phyloP scores from a whole-genome alignment of 306 rosid genomes.

The Castanea mollissima region DNA sequence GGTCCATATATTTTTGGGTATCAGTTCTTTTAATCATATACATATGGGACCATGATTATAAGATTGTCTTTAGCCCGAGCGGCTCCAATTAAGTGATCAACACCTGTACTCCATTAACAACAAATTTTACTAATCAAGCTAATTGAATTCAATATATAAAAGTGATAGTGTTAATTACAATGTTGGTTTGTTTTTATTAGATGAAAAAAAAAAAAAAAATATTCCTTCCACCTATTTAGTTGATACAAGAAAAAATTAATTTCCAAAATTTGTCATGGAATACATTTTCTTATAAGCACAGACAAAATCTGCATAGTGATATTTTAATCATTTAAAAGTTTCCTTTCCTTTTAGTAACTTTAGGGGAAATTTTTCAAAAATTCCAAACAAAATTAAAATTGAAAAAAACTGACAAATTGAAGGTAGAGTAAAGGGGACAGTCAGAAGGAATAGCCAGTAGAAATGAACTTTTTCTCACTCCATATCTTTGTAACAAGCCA shows the following conservation, averaged over 20 bases:
- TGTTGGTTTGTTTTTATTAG: too few species aligned
- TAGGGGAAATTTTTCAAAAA: neutral
- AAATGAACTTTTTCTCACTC: neutral
- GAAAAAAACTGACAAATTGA: neutral
- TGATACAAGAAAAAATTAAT: neutral
- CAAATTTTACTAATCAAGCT: too few species aligned
- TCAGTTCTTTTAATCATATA: too few species aligned
- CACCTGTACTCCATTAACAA: too few species aligned
- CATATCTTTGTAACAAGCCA: neutral
- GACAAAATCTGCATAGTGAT: neutral
- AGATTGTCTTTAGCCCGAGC: too few species aligned
- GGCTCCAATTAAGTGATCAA: too few species aligned
- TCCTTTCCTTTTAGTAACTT: neutral
- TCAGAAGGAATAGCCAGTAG: too few species aligned
- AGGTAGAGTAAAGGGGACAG: neutral
- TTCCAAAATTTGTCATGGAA: neutral
- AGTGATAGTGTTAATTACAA: too few species aligned
- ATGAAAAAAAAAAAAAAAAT: too few species aligned
- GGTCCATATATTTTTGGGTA: too few species aligned
- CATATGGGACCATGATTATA: too few species aligned
- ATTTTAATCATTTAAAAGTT: neutral
- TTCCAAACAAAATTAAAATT: neutral
- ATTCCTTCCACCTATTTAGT: neutral
- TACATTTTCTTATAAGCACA: neutral
- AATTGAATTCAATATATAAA: too few species aligned